Percentiles rank a stretch among this genome's conserved stretches.
Evolutionary conservation across 495 filamentous ascomycete species (phyloP).

Genomic region (Corynascus novoguineensis): DNA sequence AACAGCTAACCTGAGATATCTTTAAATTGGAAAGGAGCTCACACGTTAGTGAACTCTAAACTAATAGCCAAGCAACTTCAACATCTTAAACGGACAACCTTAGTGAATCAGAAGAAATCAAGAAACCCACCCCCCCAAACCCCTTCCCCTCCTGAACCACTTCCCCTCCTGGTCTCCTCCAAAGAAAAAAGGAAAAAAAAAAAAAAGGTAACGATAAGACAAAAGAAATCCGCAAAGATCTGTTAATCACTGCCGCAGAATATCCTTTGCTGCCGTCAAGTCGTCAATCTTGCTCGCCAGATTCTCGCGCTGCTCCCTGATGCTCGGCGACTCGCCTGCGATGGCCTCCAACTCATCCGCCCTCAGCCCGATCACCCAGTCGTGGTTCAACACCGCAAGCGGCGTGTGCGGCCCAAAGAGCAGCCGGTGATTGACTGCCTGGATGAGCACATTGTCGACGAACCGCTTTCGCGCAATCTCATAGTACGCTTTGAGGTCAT

Average conservation of each 20-base stretch:
- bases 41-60: too few relatives aligned
- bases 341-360: conserved; percentile 31
- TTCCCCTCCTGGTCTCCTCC: too few relatives aligned
- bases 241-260: conserved; percentile 18
- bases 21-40: too few relatives aligned
- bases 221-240: neutral
- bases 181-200: neutral
- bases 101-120: too few relatives aligned
- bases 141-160: too few relatives aligned
- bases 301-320: conserved; percentile 21
- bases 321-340: conserved; percentile 29
- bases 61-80: too few relatives aligned
- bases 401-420: conserved; percentile 31
- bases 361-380: conserved; percentile 31
- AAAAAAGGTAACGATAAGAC: neutral
- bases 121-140: too few relatives aligned
- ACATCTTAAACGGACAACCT: too few relatives aligned
- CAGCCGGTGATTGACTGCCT: conserved; percentile 33
- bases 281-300: conserved; percentile 27
- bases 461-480: conserved; percentile 52
- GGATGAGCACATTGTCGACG: conserved; percentile 49
- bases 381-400: conserved; percentile 29
- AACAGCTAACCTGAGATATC: too few relatives aligned
- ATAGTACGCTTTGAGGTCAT: conserved; percentile 57
- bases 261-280: conserved; percentile 24